These are phyloP conservation scores for Capronia americana DNA, from an alignment of 2,329 filamentous ascomycete species.

Conservation along the genomic window DNA sequence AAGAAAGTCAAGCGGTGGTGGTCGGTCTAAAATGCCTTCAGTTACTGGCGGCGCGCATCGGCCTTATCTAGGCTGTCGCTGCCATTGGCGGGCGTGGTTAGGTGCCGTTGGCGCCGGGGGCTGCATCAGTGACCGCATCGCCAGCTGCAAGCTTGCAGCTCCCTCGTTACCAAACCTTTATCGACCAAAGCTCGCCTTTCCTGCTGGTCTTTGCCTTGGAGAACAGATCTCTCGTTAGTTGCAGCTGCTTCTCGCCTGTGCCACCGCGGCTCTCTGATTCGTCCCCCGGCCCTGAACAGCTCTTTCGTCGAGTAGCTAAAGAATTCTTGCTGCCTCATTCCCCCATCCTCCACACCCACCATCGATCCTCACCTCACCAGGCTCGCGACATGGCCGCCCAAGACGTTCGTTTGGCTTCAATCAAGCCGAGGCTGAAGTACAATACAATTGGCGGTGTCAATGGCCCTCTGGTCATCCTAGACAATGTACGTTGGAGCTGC, in stretches of 20 bases:
- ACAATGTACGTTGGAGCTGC: conserved; percentile 72
- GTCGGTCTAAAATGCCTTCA: not conserved
- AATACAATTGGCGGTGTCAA: conserved; percentile 99
- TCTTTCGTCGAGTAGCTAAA: conserved; percentile 13
- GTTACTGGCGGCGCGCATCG: not conserved
- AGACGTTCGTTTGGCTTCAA: conserved; percentile 56
- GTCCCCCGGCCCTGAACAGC: conserved; percentile 21
- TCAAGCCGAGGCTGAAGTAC: conserved; percentile 82
- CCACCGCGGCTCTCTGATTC: conserved; percentile 30
- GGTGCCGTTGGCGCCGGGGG: not conserved
- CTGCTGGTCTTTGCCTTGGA: conserved; percentile 9
- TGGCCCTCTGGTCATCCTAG: conserved; percentile 94
- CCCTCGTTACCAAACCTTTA: conserved; percentile 4
- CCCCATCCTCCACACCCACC: conserved; percentile 1
- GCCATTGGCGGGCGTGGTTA: conserved; percentile 7
- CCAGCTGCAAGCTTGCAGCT: conserved; percentile 10
- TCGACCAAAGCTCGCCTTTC: conserved; percentile 21
- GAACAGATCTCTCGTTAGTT: conserved; percentile 9
- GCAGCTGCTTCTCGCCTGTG: conserved; percentile 25
- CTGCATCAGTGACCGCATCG: conserved; percentile 10
- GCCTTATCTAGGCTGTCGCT: not conserved
- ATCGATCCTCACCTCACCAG: conserved; percentile 15
- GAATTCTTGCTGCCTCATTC: conserved; percentile 29
- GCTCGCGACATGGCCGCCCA: conserved; percentile 43
- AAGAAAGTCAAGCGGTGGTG: not conserved